Base-by-base conservation (phyloP, 1,139 yeast genomes). In the Pichia sp. region DNA sequence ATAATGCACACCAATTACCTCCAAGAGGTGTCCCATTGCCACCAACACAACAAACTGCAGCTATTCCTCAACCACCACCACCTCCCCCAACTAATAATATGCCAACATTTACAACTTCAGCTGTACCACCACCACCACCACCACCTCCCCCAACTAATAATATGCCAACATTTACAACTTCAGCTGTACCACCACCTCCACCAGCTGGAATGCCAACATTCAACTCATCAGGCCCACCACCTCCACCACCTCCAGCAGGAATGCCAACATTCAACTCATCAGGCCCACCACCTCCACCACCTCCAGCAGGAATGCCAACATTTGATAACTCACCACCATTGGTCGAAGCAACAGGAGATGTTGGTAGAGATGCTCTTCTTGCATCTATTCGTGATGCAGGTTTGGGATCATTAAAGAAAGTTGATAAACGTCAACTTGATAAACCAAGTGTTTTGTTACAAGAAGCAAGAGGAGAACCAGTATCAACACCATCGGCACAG, bases 371-470 rank as follows among this genome's bases (percentile, higher is more conserved):
- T 67, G 96, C 96, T 0, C 75, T 93, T 46, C 71, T 93, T 54
- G 89, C 96, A 0, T 88, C 97, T 0, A 93, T 91, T 60, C 77
- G 96, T 62, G 80, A 84, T 36, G 83, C 96, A 0, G 88, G 90
- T 50, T 50, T 90, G 14, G 84, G 84, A 0, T 66, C 80, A 4
- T 75, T 91, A 58, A 81, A 75, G 58, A 87, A 84, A 66, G 85
- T 86, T 6, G 97, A 93, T 67, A 91, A 90, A 68, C 70, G 89
- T 0, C 91, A 86, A 61, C 72, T 90, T 48, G 97, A 91, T 43
- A 78, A 75, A 57, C 96, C 96, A 3, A 83, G 83, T 50, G 88
- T 79, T 0, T 63, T 87, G 41, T 69, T 87, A 33, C 87, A 80
- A 68, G 91, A 86, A 64, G 87, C 88, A 1, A 73, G 73, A 46